These are phyloP conservation scores for Ophiognomonia clavigignenti-juglandacearum DNA, from an alignment of 2,329 filamentous ascomycete genomes.

Conservation along the genomic window DNA sequence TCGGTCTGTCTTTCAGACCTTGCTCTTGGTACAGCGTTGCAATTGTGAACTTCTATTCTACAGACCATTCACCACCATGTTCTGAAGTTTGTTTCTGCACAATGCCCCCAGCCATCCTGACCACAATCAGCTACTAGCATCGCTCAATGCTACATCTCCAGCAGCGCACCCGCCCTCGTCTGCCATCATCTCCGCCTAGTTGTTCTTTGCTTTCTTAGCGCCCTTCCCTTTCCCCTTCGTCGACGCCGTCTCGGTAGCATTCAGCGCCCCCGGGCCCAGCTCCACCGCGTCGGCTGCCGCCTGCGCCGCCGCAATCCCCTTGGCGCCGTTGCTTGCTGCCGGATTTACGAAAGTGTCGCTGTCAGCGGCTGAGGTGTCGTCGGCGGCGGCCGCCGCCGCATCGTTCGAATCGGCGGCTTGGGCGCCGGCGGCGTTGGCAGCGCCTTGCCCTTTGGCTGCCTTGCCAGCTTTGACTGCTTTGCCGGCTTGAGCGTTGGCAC, in stretches of 20 bases:
- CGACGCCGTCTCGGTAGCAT: constrained; percentile 24
- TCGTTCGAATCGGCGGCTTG: constrained; percentile 25
- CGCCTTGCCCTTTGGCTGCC: not conserved
- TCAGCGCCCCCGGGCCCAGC: constrained; percentile 21
- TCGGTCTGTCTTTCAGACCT: too few species aligned
- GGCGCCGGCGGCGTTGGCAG: not conserved
- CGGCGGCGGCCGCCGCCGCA: too few species aligned
- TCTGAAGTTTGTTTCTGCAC: too few species aligned
- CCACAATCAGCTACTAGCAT: too few species aligned
- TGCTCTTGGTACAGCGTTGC: too few species aligned
- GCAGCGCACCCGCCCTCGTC: too few species aligned
- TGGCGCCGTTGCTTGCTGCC: constrained; percentile 8
- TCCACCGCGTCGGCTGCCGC: constrained; percentile 22
- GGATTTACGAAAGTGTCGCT: constrained; percentile 23
- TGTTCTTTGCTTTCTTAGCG: not conserved
- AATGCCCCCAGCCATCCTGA: too few species aligned
- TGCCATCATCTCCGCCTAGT: not conserved
- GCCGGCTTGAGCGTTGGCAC: constrained; percentile 37
- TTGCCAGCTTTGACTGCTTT: constrained; percentile 1
- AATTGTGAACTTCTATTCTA: too few species aligned
- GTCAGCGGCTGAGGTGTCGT: constrained; percentile 39
- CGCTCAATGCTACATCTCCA: too few species aligned
- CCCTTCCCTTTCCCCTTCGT: constrained; percentile 10
- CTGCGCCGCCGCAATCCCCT: constrained; percentile 3
- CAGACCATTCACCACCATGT: too few species aligned